A percentile compares a stretch with the other conserved stretches of the same genome.
Conservation (phyloP, 805 yeast species). For the Schwanniomyces polymorphus region DNA sequence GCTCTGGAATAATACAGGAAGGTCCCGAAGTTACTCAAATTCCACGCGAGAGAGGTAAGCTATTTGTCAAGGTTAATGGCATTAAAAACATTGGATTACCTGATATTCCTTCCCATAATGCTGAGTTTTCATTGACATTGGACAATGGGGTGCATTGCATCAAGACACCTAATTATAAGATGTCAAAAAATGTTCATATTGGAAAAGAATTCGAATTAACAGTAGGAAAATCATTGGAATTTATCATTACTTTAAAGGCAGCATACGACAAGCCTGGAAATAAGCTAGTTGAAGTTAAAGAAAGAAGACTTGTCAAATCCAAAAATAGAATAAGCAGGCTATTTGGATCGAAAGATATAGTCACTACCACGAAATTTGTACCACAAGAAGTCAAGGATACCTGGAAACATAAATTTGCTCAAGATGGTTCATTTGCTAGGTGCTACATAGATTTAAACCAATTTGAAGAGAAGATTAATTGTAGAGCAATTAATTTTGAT, state of each 20-base stretch:
- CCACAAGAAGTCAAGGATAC: slow-evolving; percentile 54
- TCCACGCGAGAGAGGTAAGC: slow-evolving; percentile 47
- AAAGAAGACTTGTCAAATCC: slow-evolving; percentile 50
- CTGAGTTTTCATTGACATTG: slow-evolving; percentile 51
- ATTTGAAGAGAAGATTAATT: slow-evolving; percentile 55
- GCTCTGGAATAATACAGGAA: background rate
- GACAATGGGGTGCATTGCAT: slow-evolving; percentile 85
- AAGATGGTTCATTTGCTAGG: slow-evolving; percentile 88
- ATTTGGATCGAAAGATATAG: slow-evolving; percentile 47
- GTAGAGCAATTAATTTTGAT: slow-evolving; percentile 50
- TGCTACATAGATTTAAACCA: slow-evolving; percentile 64
- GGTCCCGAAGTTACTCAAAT: background rate
- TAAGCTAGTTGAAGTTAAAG: slow-evolving; percentile 59
- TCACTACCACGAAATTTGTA: slow-evolving; percentile 52
- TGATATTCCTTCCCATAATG: slow-evolving; percentile 44
- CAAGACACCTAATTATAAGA: slow-evolving; percentile 55
- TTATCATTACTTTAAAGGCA: slow-evolving; percentile 73
- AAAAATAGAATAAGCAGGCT: slow-evolving; percentile 46
- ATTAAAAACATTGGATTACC: slow-evolving; percentile 49
- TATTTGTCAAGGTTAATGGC: slow-evolving; percentile 52
- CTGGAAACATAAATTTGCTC: slow-evolving; percentile 67
- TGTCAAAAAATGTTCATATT: slow-evolving; percentile 38
- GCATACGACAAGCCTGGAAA: slow-evolving; percentile 51
- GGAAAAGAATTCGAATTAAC: slow-evolving; percentile 79
- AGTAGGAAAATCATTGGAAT: slow-evolving; percentile 58